A percentile compares a stretch with the other conserved stretches of the same genome.
Conservation (phyloP, 257 asterid genomes). For the Nicotiana obtusifolia region DNA sequence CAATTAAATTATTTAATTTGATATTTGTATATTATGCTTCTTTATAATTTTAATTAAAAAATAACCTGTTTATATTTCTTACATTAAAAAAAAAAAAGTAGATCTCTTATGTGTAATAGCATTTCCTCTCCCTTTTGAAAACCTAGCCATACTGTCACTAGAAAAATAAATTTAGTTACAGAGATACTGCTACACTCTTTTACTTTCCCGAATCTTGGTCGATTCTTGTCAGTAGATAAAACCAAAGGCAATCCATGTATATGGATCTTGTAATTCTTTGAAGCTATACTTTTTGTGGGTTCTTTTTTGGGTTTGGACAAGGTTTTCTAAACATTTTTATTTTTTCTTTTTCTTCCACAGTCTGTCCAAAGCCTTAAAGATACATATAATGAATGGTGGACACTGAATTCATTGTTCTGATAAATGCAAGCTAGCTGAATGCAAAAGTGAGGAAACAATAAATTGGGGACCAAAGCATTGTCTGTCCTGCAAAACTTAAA, state of each 20-base stretch:
- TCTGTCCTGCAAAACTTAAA: background rate
- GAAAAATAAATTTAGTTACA: background rate
- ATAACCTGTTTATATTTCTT: too few relatives aligned
- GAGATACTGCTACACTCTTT: background rate
- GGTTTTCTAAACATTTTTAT: background rate
- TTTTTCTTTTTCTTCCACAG: background rate
- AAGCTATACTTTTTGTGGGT: background rate
- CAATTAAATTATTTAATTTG: too few relatives aligned
- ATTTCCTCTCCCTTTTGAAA: too few relatives aligned
- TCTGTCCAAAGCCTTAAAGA: background rate
- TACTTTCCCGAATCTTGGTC: slow-evolving; percentile 5
- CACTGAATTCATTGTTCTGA: slow-evolving; percentile 16
- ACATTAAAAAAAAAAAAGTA: too few relatives aligned
- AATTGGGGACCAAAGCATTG: slow-evolving; percentile 14
- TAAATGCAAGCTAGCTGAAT: background rate
- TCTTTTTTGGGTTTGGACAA: slow-evolving; percentile 1
- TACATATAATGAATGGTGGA: slow-evolving; percentile 8
- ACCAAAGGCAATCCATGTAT: background rate
- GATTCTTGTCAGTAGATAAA: slow-evolving; percentile 8
- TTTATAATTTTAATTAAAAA: too few relatives aligned
- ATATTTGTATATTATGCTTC: too few relatives aligned
- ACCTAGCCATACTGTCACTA: too few relatives aligned
- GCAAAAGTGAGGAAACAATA: background rate
- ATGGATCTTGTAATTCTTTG: background rate
- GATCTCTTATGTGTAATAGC: too few relatives aligned